Conservation (phyloP, 441 rosid species). For the Capsella rubella region DNA sequence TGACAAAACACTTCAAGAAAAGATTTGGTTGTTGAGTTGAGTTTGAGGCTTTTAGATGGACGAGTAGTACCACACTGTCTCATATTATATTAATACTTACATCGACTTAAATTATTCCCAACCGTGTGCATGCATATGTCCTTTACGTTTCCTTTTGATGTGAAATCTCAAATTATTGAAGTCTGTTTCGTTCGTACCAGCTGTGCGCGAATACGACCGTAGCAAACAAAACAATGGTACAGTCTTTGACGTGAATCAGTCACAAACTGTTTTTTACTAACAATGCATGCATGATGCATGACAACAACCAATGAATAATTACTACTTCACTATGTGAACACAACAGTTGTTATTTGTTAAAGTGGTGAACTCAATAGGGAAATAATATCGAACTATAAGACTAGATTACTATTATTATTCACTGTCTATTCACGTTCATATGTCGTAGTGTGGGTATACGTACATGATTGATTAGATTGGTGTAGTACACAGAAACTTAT, state of each 20-base stretch:
- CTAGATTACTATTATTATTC: constrained; percentile 1
- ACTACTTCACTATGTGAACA: constrained; percentile 16
- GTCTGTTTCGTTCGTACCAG: constrained; percentile 22
- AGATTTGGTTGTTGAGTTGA: constrained; percentile 32
- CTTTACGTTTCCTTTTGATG: constrained; percentile 33
- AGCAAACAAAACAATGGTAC: not conserved
- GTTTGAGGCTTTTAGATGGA: constrained; percentile 18
- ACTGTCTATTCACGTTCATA: not conserved
- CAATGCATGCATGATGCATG: not conserved
- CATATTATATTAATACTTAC: constrained; percentile 18
- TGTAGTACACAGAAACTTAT: not conserved
- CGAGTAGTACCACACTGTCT: not conserved
- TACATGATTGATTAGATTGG: not conserved
- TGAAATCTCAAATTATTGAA: constrained; percentile 37
- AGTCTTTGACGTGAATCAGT: not conserved
- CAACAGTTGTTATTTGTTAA: not conserved
- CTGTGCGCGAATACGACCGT: constrained; percentile 22
- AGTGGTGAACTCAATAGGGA: not conserved
- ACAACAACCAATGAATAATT: not conserved
- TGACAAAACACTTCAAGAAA: constrained; percentile 32
- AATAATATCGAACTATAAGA: not conserved
- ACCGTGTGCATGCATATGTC: constrained; percentile 50
- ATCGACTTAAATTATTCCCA: constrained; percentile 39
- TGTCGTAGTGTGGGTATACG: not conserved
- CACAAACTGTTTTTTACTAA: not conserved